Percentiles rank a stretch among this genome's conserved stretches.
phyloP scores from a whole-genome alignment of 495 filamentous ascomycete genomes.

The Podospora pseudoanserina region DNA sequence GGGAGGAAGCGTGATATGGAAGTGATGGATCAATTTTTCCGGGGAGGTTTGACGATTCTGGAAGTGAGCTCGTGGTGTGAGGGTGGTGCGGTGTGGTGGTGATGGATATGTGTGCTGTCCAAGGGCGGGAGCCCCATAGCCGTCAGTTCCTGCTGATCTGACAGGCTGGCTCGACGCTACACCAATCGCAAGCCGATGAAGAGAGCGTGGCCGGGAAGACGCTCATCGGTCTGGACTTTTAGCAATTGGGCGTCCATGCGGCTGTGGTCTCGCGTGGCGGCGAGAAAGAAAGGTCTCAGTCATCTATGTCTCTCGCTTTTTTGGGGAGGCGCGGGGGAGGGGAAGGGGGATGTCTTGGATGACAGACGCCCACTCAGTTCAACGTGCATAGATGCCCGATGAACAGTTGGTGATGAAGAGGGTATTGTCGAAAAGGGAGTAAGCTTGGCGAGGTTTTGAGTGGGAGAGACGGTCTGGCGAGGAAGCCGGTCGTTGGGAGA shows the following conservation, averaged over 20 bases:
- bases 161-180: neutral
- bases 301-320: neutral
- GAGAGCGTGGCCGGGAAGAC: neutral
- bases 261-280: neutral
- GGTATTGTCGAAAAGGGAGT: neutral
- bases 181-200: neutral
- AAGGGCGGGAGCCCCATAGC: neutral
- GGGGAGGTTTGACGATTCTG: neutral
- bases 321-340: neutral
- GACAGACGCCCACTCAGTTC: neutral
- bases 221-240: neutral
- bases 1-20: neutral
- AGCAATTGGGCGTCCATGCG: neutral
- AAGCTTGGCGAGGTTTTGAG: neutral
- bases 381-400: neutral
- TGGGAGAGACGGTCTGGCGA: neutral
- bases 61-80: neutral
- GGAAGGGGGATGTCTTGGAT: neutral
- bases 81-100: neutral
- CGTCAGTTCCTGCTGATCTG: neutral
- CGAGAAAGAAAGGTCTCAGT: neutral
- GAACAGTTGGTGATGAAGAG: neutral
- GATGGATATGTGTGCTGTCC: neutral
- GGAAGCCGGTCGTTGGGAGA: neutral
- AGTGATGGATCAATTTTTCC: neutral